Conservation (phyloP, 306 rosid genomes). For the Lathyrus sativus region DNA sequence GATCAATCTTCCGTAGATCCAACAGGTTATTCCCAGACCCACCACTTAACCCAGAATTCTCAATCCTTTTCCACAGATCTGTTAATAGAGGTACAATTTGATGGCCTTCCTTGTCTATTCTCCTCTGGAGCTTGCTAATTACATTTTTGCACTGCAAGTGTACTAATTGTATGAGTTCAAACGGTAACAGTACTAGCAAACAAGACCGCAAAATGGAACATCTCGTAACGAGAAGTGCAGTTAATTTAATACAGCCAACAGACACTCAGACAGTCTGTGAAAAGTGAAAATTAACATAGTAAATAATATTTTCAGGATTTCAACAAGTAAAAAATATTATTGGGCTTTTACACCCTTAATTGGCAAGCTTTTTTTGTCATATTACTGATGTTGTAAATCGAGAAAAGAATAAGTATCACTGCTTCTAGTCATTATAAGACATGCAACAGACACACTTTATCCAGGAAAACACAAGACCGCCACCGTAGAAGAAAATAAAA, state of each 20-base stretch:
- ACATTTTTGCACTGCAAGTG: conserved; percentile 90
- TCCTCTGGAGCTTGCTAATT: conserved; percentile 89
- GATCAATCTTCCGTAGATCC: conserved; percentile 86
- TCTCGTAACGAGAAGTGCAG: conserved; percentile 26
- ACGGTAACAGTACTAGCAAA: conserved; percentile 14
- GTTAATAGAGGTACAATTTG: conserved; percentile 90
- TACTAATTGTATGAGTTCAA: conserved; percentile 38
- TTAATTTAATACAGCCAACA: conserved; percentile 21
- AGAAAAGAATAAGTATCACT: conserved; percentile 25
- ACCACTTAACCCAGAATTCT: conserved; percentile 62
- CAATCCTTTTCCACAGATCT: conserved; percentile 94
- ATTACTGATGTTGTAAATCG: conserved; percentile 15
- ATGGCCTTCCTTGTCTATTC: conserved; percentile 92
- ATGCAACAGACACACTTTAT: conserved; percentile 18
- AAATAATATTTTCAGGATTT: conserved; percentile 16
- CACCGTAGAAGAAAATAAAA: conserved; percentile 4
- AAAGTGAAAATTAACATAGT: conserved; percentile 12
- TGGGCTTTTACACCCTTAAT: not conserved
- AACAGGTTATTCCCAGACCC: conserved; percentile 69
- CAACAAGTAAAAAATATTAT: not conserved
- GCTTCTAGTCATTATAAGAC: conserved; percentile 15
- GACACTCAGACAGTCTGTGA: not conserved
- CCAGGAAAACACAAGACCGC: conserved; percentile 6
- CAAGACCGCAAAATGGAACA: conserved; percentile 18
- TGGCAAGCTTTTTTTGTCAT: not conserved